Base-by-base conservation (phyloP, 805 yeast species). In the Blastobotrys muscicola region DNA sequence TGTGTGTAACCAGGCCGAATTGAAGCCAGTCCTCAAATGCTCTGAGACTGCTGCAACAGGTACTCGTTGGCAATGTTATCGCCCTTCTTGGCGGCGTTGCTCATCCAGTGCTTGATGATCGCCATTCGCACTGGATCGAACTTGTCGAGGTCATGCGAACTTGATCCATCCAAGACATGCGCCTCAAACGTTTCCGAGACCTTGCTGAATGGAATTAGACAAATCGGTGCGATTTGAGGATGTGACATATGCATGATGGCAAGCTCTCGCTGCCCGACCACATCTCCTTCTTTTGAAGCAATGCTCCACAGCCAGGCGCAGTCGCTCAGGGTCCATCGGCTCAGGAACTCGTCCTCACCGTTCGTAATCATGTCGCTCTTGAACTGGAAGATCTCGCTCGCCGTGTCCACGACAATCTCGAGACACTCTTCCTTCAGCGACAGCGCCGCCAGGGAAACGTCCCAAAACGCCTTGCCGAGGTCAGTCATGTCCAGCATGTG, bases 401-500 rank as follows among this genome's bases (percentile, higher is more conserved):
- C 56, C 3, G 48, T 15, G 16, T 49, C 52, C 4, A 47, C 54
- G 11, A 55, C 39, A 16, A 50, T 14, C 8, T 45, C 44, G 23
- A 56, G 39, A 3, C 47, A 43, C 38, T 56, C 60, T 31, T 53
- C 56, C 44, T 56, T 56, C 41, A 54, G 36, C 4, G 59, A 55
- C 13, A 51, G 41, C 4, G 66, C 65, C 2, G 65, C 66, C 31
- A 59, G 54, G 30, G 58, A 53, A 12, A 62, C 65, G 38, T 63
- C 66, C 56, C 63, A 59, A 38, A 63, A 63, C n/a, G 62, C 62
- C 39, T 55, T 56, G 30, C 62, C 62, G 6, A 46, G 46, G 36
- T 55, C 59, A 3, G 56, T 55, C 45, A 52, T 29, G 26, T 59
- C 64, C 29, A 61, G 50, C 7, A 53, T 47, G 11, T 42, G 42